These are phyloP conservation scores for Rhodotorula diobovata DNA, from an alignment of 768 basidiomycete genomes.

Conservation along the genomic window DNA sequence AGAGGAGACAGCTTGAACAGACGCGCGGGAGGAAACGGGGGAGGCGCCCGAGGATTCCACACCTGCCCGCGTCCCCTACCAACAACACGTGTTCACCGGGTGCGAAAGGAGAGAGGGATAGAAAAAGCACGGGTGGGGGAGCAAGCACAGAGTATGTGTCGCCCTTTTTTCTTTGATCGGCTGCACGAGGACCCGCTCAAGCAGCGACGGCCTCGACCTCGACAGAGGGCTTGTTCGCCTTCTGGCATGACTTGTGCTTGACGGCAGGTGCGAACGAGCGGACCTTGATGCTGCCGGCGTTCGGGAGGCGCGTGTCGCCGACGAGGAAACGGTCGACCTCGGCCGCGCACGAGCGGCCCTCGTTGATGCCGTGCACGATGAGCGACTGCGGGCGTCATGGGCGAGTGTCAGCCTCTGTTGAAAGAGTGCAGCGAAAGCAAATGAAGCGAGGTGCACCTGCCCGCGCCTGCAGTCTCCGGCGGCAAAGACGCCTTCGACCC, in stretches of 20 bases:
- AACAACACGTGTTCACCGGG: too few relatives aligned
- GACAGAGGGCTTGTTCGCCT: too few relatives aligned
- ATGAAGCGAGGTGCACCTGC: slow-evolving; percentile 51
- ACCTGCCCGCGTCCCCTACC: too few relatives aligned
- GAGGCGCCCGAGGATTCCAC: too few relatives aligned
- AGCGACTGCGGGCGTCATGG: slow-evolving; percentile 52
- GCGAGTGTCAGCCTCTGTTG: background rate
- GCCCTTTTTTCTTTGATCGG: too few relatives aligned
- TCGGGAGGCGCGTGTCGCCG: slow-evolving; percentile 36
- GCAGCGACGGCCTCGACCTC: slow-evolving; percentile 5
- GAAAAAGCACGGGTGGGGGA: too few relatives aligned
- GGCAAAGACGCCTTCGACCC: slow-evolving; percentile 78
- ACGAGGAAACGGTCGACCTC: slow-evolving; percentile 82
- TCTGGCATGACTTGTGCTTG: background rate
- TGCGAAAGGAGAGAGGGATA: too few relatives aligned
- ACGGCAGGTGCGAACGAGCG: slow-evolving; percentile 22
- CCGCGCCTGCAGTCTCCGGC: slow-evolving; percentile 95
- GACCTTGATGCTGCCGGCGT: slow-evolving; percentile 38
- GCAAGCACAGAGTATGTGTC: too few relatives aligned
- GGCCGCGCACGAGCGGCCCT: slow-evolving; percentile 84
- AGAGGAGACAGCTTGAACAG: too few relatives aligned
- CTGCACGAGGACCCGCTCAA: too few relatives aligned
- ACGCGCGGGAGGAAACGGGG: too few relatives aligned
- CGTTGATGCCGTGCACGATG: slow-evolving; percentile 88
- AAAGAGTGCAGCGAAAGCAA: too few relatives aligned